These are phyloP conservation scores for Magnusiomyces tetraspermus DNA, from an alignment of 1,139 yeast genomes.

Conservation along the genomic window DNA sequence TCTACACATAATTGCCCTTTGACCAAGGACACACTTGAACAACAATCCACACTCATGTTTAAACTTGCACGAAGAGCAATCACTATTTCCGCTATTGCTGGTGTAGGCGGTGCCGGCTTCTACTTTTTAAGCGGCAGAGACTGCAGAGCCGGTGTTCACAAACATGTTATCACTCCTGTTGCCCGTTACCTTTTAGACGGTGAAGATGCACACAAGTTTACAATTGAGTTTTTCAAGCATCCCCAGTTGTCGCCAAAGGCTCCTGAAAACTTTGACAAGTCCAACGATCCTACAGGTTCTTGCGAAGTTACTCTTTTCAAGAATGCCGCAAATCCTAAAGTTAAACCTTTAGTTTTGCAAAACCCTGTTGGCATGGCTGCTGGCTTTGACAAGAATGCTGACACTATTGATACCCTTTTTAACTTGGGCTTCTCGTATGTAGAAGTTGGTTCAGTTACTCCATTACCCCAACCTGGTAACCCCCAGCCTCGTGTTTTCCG, in stretches of 20 bases:
- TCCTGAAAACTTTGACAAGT: slow-evolving; percentile 25
- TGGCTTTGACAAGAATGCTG: slow-evolving; percentile 90
- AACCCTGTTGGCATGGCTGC: slow-evolving; percentile 93
- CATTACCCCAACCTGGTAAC: slow-evolving; percentile 88
- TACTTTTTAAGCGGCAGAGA: slow-evolving; percentile 47
- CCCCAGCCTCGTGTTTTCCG: slow-evolving; percentile 87
- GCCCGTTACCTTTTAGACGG: slow-evolving; percentile 67
- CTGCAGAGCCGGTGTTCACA: slow-evolving; percentile 75
- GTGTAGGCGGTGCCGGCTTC: slow-evolving; percentile 33
- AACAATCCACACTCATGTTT: slow-evolving; percentile 11
- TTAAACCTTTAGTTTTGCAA: slow-evolving; percentile 36
- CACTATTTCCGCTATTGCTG: slow-evolving; percentile 25
- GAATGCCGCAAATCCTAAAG: slow-evolving; percentile 24
- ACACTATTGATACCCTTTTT: slow-evolving; percentile 77
- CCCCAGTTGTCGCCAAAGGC: slow-evolving; percentile 30
- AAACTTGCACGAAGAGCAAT: slow-evolving; percentile 12
- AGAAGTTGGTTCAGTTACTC: slow-evolving; percentile 90
- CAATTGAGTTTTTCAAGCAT: slow-evolving; percentile 57
- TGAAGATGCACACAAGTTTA: slow-evolving; percentile 74
- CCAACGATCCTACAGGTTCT: slow-evolving; percentile 26
- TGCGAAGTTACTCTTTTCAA: slow-evolving; percentile 28
- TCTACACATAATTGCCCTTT: neutral
- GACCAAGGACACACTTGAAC: neutral
- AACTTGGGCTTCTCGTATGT: slow-evolving; percentile 79
- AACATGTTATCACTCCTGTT: slow-evolving; percentile 68